Conservation (phyloP, 2,329 filamentous ascomycete genomes). For the Exophiala xenobiotica region DNA sequence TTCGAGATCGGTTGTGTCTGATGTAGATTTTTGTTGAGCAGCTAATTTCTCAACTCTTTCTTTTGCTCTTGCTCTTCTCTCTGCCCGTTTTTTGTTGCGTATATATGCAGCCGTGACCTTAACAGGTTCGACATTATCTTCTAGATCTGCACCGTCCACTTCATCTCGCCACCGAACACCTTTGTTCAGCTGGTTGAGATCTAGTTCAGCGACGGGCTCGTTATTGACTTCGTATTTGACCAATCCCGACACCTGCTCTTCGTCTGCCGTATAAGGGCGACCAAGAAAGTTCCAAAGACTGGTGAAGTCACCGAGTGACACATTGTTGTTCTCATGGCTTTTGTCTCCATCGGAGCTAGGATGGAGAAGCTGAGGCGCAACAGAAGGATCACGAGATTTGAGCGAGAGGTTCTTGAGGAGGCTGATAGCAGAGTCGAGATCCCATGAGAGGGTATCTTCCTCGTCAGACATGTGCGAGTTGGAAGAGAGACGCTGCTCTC, state of each 20-base stretch:
- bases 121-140: constrained; percentile 31
- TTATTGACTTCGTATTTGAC: constrained; percentile 25
- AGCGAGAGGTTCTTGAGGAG: constrained; percentile 38
- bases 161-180: constrained; percentile 36
- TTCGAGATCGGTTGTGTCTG: constrained; percentile 31
- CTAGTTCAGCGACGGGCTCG: constrained; percentile 20
- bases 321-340: constrained; percentile 18
- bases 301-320: constrained; percentile 45
- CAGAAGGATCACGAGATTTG: background rate
- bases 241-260: constrained; percentile 8
- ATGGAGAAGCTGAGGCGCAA: background rate
- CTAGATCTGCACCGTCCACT: constrained; percentile 33
- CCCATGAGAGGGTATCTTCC: constrained; percentile 37
- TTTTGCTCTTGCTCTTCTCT: constrained; percentile 31
- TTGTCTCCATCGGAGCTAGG: background rate
- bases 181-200: constrained; percentile 28
- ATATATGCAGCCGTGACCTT: constrained; percentile 23
- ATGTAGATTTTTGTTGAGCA: constrained; percentile 10
- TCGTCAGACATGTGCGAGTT: constrained; percentile 16
- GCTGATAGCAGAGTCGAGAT: constrained; percentile 46
- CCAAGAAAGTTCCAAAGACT: constrained; percentile 42
- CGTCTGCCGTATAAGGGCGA: constrained; percentile 11
- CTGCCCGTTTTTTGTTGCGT: constrained; percentile 29
- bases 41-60: constrained; percentile 23
- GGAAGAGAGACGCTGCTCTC: constrained; percentile 13